These are phyloP conservation scores for Candida palmyrensis DNA, from an alignment of 805 yeast genomes.

Conservation along the genomic window DNA sequence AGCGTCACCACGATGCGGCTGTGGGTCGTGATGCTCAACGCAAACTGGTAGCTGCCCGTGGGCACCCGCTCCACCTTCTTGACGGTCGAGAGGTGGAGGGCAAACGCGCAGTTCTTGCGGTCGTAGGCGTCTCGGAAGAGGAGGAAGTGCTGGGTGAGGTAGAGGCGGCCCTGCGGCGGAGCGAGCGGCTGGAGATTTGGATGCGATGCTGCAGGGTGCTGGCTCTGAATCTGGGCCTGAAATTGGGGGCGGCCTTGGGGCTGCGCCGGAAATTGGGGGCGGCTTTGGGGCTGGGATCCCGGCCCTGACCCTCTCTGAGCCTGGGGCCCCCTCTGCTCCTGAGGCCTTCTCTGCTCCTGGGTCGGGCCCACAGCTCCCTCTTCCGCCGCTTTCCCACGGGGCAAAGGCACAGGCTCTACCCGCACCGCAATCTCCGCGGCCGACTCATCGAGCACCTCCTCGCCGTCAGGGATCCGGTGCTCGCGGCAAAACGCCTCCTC, in stretches of 20 bases:
- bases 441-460: slow-evolving; percentile 58
- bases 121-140: slow-evolving; percentile 72
- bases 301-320: background rate
- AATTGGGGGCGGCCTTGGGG: no score
- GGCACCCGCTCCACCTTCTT: slow-evolving; percentile 86
- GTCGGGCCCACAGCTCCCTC: background rate
- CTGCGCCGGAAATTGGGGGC: no score
- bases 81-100: slow-evolving; percentile 69
- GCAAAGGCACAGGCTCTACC: slow-evolving; percentile 15
- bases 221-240: slow-evolving; percentile 17
- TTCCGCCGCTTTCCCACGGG: no score
- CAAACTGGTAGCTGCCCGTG: slow-evolving; percentile 68
- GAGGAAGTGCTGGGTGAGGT: slow-evolving; percentile 68
- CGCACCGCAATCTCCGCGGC: slow-evolving; percentile 51
- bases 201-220: background rate
- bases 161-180: slow-evolving; percentile 57
- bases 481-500: slow-evolving; percentile 69
- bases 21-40: slow-evolving; percentile 65
- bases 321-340: no score
- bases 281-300: no score
- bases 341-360: no score
- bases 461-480: slow-evolving; percentile 68
- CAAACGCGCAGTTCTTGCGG: slow-evolving; percentile 59
- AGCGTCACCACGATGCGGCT: slow-evolving; percentile 59
- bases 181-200: slow-evolving; percentile 4